Conservation (phyloP, 2,329 filamentous ascomycete species). For the Raffaelea arxii region DNA sequence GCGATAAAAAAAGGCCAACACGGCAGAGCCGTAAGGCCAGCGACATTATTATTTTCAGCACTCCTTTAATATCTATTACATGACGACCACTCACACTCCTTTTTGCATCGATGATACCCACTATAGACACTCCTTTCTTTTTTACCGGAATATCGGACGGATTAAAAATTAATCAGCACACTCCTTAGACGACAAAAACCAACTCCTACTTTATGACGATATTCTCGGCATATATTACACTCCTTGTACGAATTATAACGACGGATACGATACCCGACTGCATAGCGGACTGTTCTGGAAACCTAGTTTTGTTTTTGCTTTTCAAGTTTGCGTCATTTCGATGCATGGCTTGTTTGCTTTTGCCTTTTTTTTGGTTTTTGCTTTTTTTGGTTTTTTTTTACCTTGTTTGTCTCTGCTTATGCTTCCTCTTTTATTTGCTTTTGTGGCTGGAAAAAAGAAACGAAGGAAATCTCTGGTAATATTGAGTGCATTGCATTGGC, state of each 20-base stretch:
- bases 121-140: constrained; percentile 34
- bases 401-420: background rate
- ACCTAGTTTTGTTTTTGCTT: constrained; percentile 19
- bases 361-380: background rate
- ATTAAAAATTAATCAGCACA: constrained; percentile 23
- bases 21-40: too few relatives aligned
- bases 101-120: constrained; percentile 27
- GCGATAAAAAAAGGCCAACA: too few relatives aligned
- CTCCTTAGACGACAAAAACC: constrained; percentile 19
- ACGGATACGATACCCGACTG: constrained; percentile 33
- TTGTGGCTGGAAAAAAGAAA: background rate
- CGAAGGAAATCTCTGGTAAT: background rate
- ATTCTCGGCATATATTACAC: constrained; percentile 25
- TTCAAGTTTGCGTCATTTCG: constrained; percentile 2
- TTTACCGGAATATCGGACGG: constrained; percentile 10
- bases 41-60: constrained; percentile 14
- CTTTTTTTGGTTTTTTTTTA: constrained; percentile 1
- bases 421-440: background rate
- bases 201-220: constrained; percentile 26
- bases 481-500: constrained; percentile 11
- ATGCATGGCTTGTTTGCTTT: constrained; percentile 9
- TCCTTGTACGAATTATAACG: constrained; percentile 32
- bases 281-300: constrained; percentile 32
- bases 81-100: too few relatives aligned
- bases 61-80: constrained; percentile 22